Evolutionary conservation across 176 grass and related monocot species (phyloP), one percentile per base, ranked within the genome.

Genomic region (Areca catechu): DNA sequence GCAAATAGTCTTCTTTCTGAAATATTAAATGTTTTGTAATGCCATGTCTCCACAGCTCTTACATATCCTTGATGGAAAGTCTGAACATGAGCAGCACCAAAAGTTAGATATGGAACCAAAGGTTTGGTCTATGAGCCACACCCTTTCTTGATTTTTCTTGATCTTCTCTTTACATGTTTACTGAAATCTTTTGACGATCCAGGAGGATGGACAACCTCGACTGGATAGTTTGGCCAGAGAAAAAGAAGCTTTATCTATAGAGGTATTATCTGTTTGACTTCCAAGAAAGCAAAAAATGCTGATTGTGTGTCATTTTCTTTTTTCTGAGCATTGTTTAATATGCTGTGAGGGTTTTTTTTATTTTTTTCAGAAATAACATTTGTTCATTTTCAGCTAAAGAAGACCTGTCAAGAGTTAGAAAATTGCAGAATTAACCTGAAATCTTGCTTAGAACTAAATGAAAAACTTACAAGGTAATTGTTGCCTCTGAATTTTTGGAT

Each of bases 391-490:
- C 71, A 97, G 93, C 73, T 91, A 60, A 82, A 74, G 76, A 80
- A 65, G 57, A 77, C 72, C 20, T 47, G 24, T 21, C 54, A 82
- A 59, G 83, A 88, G 29, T 69, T 97, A 58, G 83, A 88, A 70
- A 82, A 56, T 51, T 97, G 86, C 67, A 82, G 58, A 48, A 75
- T 57, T 34, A 58, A 91, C 25, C 71, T 88, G 10, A 77, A 88
- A 72, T 63, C 61, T 82, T 97, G 83, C 72, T 76, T 91, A 77
- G 80, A 83, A 69, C 78, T 85, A 71, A 97, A 91, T 70, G 74
- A 65, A 82, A 82, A 78, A 48, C 58, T 91, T 18, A 88, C 80
- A 58, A 88, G 93, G 93, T 97, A 75, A 61, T 19, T 69, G 16
- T 57, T 56, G 55, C 4, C 17, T 29, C 17, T 70, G 19, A 15